These are phyloP conservation scores for Petunia hybrid DNA, from an alignment of 305 asterid species.

Conservation along the genomic window DNA sequence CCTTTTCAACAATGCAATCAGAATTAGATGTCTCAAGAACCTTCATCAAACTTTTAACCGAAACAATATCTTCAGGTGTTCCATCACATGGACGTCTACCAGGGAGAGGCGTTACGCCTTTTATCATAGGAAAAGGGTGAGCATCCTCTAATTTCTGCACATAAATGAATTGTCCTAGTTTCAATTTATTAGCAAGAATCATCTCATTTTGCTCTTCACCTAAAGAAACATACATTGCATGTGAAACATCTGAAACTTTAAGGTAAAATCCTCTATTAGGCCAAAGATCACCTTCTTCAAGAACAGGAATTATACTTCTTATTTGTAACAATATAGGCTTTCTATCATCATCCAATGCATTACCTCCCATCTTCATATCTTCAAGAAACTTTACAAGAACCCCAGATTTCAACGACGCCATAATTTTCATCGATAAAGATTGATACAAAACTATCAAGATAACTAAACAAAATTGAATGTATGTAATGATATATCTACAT, in stretches of 20 bases:
- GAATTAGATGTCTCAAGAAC: constrained; percentile 43
- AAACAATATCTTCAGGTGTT: constrained; percentile 57
- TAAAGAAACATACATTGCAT: constrained; percentile 65
- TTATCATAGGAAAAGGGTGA: constrained; percentile 64
- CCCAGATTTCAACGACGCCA: constrained; percentile 64
- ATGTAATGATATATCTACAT: background rate
- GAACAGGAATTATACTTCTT: constrained; percentile 75
- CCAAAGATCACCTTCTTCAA: constrained; percentile 82
- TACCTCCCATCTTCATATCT: constrained; percentile 49
- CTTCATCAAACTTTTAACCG: constrained; percentile 42
- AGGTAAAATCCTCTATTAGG: constrained; percentile 77
- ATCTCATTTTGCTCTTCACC: constrained; percentile 70
- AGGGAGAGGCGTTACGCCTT: constrained; percentile 64
- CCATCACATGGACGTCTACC: constrained; percentile 68
- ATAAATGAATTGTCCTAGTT: constrained; percentile 71
- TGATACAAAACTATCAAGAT: constrained; percentile 5
- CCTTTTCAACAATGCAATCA: constrained; percentile 62
- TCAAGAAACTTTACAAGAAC: constrained; percentile 68
- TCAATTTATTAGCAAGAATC: constrained; percentile 65
- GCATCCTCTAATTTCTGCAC: constrained; percentile 59
- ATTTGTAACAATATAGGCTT: constrained; percentile 64
- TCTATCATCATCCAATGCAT: constrained; percentile 38
- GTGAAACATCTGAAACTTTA: constrained; percentile 72
- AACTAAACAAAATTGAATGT: background rate
- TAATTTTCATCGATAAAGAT: constrained; percentile 31